A percentile compares a stretch with the other conserved stretches of the same genome.
Evolutionary conservation across 441 rosid genomes (phyloP).

Genomic region (Syzygium syzygioides): DNA sequence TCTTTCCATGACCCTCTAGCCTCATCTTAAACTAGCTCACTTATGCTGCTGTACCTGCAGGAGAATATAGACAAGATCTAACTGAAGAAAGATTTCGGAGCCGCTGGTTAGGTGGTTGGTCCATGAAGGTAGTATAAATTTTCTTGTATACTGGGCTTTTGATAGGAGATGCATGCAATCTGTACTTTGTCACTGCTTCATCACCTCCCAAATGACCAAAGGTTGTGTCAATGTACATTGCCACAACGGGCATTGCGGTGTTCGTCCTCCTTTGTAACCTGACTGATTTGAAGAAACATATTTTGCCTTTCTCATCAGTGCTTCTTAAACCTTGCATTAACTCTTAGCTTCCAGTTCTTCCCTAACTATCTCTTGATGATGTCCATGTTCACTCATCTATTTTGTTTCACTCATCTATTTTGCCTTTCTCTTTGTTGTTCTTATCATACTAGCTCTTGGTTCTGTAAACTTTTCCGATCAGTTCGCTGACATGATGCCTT

Average conservation of each 20-base stretch:
- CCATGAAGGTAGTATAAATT: slow-evolving; percentile 21
- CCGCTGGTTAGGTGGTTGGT: slow-evolving; percentile 46
- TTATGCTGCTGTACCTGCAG: slow-evolving; percentile 8
- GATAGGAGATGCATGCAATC: not conserved
- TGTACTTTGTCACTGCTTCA: not conserved
- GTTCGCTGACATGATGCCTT: not conserved
- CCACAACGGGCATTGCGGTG: not conserved
- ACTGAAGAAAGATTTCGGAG: slow-evolving; percentile 25
- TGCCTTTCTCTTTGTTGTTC: not conserved
- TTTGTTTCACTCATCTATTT: not conserved
- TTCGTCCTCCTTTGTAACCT: not conserved
- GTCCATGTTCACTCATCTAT: not conserved
- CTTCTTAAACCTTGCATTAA: not conserved
- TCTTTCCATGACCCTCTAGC: not conserved
- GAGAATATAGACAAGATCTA: slow-evolving; percentile 3
- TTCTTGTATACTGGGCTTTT: not conserved
- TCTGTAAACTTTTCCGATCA: not conserved
- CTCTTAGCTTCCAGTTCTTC: not conserved
- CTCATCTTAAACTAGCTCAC: not conserved
- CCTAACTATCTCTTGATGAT: not conserved
- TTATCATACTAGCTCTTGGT: not conserved
- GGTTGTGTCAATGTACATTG: not conserved
- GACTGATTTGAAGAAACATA: not conserved
- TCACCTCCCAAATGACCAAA: not conserved
- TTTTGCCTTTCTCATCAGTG: not conserved